A percentile compares a stretch with the other conserved stretches of the same genome.
Evolutionary conservation across 345 rosid species (phyloP).

Genomic region (Eucalyptus pauciflora): DNA sequence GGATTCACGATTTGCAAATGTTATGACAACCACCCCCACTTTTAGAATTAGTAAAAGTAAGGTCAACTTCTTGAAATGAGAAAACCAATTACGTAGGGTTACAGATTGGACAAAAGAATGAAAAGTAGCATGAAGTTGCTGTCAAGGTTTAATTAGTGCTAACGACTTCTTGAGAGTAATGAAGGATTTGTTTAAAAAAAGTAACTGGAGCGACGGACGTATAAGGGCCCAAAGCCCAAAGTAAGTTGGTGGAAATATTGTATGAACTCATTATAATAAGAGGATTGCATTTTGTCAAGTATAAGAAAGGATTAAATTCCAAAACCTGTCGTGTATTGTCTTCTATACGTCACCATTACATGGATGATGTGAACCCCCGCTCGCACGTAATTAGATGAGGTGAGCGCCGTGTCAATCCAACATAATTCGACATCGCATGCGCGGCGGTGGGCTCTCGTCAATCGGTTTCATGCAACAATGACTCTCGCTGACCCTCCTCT

Average conservation of each 20-base stretch:
- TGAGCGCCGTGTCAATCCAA: not conserved
- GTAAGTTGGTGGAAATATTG: not conserved
- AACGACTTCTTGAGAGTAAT: not conserved
- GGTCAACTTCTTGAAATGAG: not conserved
- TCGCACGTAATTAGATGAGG: not conserved
- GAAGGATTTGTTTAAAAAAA: not conserved
- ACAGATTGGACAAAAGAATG: not conserved
- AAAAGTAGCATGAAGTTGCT: not conserved
- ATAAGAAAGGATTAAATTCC: not conserved
- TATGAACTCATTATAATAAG: not conserved
- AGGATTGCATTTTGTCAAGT: not conserved
- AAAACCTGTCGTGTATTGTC: not conserved
- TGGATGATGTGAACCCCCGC: not conserved
- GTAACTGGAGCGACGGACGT: not conserved
- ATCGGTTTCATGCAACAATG: not conserved
- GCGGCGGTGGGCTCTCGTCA: too few species aligned
- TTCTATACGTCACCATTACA: not conserved
- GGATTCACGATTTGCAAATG: not conserved
- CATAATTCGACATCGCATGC: not conserved
- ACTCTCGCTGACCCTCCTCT: not conserved
- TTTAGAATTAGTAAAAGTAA: not conserved
- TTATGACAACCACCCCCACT: not conserved
- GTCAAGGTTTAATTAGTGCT: not conserved
- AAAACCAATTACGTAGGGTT: not conserved
- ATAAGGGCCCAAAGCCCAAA: not conserved